Percentiles rank a stretch among this genome's conserved stretches.
These are phyloP conservation scores for Annulohypoxylon nitens DNA, from an alignment of 495 filamentous ascomycete genomes.

Conservation along the genomic window DNA sequence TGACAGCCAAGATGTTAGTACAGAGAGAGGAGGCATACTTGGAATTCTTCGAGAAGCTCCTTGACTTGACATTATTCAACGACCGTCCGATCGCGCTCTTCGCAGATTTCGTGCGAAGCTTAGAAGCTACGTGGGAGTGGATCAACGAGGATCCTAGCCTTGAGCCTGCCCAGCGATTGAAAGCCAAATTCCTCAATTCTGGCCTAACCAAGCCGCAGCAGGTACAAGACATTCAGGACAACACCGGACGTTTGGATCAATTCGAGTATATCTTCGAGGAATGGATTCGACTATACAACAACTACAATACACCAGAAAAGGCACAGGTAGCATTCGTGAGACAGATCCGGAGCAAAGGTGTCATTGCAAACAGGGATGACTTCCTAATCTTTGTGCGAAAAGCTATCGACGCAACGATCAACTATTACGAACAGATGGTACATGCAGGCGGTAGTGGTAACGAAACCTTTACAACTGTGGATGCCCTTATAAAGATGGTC, in stretches of 20 bases:
- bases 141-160: conserved; percentile 78
- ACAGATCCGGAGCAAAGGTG: conserved; percentile 79
- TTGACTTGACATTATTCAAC: conserved; percentile 81
- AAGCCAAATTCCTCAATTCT: conserved; percentile 76
- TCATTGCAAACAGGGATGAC: conserved; percentile 79
- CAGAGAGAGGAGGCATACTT: conserved; percentile 76
- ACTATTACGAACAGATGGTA: conserved; percentile 75
- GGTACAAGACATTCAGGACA: conserved; percentile 38
- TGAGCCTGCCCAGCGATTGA: conserved; percentile 73
- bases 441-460: conserved; percentile 72
- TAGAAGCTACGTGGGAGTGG: conserved; percentile 86
- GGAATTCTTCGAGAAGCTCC: conserved; percentile 78
- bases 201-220: conserved; percentile 65
- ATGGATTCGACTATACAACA: conserved; percentile 87
- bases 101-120: conserved; percentile 86
- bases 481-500: conserved; percentile 89
- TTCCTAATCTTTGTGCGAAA: conserved; percentile 82
- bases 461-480: conserved; percentile 80
- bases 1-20: conserved; percentile 76
- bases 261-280: conserved; percentile 95
- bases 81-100: conserved; percentile 80
- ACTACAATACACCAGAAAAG: conserved; percentile 76
- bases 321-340: conserved; percentile 81
- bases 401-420: conserved; percentile 83
- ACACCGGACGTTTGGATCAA: conserved; percentile 73